Conservation (phyloP, 2,329 filamentous ascomycete species). For the Epicoccum sorghinum region DNA sequence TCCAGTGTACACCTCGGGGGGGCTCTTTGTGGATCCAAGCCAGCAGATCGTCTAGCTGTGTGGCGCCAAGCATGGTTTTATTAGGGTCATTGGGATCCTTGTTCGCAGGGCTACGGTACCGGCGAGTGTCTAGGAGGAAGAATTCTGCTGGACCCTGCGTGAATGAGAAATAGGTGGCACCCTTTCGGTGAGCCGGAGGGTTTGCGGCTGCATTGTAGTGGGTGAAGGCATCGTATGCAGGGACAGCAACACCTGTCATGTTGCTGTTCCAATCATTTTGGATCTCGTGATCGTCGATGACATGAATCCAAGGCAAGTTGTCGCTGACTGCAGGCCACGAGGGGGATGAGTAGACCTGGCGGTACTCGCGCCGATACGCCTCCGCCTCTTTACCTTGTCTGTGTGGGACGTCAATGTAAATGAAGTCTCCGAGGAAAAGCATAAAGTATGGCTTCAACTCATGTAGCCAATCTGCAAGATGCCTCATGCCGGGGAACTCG, state of each 20-base stretch:
- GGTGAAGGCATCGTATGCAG: slow-evolving; percentile 82
- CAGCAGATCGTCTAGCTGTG: slow-evolving; percentile 80
- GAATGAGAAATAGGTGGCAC: slow-evolving; percentile 87
- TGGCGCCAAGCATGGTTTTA: slow-evolving; percentile 86
- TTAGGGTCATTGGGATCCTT: slow-evolving; percentile 64
- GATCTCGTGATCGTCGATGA: slow-evolving; percentile 96
- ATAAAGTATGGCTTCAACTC: slow-evolving; percentile 74
- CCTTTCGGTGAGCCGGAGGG: slow-evolving; percentile 70
- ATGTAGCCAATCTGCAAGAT: slow-evolving; percentile 75
- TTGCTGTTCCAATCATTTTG: slow-evolving; percentile 90
- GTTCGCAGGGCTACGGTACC: slow-evolving; percentile 76
- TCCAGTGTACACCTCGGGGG: slow-evolving; percentile 84
- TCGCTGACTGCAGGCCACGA: slow-evolving; percentile 80
- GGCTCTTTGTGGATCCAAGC: slow-evolving; percentile 76
- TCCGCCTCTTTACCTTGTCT: slow-evolving; percentile 74
- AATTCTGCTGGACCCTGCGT: slow-evolving; percentile 88
- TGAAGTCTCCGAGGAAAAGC: slow-evolving; percentile 81
- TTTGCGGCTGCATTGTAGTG: slow-evolving; percentile 87
- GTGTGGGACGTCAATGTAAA: slow-evolving; percentile 87
- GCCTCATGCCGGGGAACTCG: slow-evolving; percentile 77
- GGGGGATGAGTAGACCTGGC: slow-evolving; percentile 92
- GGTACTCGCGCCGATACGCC: slow-evolving; percentile 88
- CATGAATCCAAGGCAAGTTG: slow-evolving; percentile 95
- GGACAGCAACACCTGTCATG: slow-evolving; percentile 77
- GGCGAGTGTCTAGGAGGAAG: slow-evolving; percentile 92